phyloP scores from a whole-genome alignment of 2,329 filamentous ascomycete species.

The Botrytis galanthina region DNA sequence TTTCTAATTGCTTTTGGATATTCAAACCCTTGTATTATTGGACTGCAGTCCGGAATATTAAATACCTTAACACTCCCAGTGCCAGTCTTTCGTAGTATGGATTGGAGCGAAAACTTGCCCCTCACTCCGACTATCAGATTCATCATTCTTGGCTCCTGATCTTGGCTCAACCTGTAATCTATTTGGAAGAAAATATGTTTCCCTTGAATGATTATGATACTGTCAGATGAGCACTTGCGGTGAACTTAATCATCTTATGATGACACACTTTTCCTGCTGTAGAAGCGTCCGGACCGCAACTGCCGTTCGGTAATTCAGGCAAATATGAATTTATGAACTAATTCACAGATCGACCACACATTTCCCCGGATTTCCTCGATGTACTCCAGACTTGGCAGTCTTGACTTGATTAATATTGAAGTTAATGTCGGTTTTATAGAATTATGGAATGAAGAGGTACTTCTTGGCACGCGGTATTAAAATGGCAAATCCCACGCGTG shows the following conservation, averaged over 20 bases:
- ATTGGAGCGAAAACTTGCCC: neutral
- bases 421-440: neutral
- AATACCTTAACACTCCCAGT: no score
- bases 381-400: neutral
- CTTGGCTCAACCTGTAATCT: neutral
- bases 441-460: neutral
- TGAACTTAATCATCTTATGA: neutral
- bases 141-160: neutral
- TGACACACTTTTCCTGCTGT: neutral
- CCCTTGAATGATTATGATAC: neutral
- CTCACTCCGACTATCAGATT: neutral
- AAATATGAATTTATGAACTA: neutral
- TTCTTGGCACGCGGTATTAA: neutral
- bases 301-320: slow-evolving; percentile 17
- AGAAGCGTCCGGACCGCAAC: slow-evolving; percentile 3
- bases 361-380: slow-evolving; percentile 2
- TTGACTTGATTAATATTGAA: neutral
- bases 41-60: no score
- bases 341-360: neutral
- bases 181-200: neutral
- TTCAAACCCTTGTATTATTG: no score
- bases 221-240: slow-evolving; percentile 9
- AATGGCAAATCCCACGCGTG: neutral
- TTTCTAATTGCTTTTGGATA: no score
- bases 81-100: neutral